phyloP scores from a whole-genome alignment of 306 rosid genomes.

The Comarum palustre region DNA sequence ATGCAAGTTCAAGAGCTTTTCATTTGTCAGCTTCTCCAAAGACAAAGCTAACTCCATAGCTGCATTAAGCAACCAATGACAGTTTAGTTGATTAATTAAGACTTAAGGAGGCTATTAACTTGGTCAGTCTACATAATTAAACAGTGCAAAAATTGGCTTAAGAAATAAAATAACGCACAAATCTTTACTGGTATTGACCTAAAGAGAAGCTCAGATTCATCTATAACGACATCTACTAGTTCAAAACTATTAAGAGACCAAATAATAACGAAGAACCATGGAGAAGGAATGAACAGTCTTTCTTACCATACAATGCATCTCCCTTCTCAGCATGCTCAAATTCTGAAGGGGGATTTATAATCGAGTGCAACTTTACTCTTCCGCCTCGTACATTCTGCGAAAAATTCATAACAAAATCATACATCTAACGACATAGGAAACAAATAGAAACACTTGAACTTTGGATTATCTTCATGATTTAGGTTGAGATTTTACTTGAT shows the following conservation, averaged over 20 bases:
- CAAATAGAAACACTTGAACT: not conserved
- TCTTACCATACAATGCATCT: constrained; percentile 70
- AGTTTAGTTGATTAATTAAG: not conserved
- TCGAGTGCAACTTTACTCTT: constrained; percentile 57
- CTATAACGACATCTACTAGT: not conserved
- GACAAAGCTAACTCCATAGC: constrained; percentile 90
- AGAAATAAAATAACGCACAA: not conserved
- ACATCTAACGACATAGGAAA: not conserved
- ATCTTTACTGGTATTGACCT: not conserved
- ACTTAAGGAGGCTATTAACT: not conserved
- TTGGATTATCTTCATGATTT: not conserved
- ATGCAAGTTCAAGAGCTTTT: constrained; percentile 71
- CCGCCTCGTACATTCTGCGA: constrained; percentile 80
- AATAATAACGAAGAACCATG: not conserved
- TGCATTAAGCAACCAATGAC: constrained; percentile 26
- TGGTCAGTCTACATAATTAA: not conserved
- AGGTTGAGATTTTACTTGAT: constrained; percentile 48
- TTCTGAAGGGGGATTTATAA: constrained; percentile 60
- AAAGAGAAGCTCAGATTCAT: not conserved
- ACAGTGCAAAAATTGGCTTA: not conserved
- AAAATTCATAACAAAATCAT: not conserved
- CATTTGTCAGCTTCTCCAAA: constrained; percentile 79
- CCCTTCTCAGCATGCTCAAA: constrained; percentile 63
- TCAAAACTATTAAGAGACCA: not conserved
- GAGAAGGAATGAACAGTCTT: not conserved